Base-by-base conservation (phyloP, 768 basidiomycete genomes). In the Thelephora ganbajun region DNA sequence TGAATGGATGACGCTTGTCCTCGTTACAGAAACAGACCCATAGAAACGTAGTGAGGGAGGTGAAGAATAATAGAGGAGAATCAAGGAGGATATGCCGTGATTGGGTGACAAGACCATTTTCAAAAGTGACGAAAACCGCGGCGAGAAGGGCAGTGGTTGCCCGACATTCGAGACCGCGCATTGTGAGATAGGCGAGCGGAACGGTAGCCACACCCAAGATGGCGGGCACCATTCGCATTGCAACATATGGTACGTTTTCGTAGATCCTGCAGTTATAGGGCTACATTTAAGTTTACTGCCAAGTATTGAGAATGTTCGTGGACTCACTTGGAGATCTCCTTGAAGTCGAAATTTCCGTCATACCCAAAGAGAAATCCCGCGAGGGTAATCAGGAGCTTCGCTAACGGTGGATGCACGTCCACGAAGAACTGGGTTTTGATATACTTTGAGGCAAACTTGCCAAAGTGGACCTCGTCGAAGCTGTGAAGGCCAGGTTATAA, bases 381-480 rank as follows among this genome's bases (percentile, higher is more conserved):
- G 33, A 97, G 72, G 0, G 94, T 97, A 55, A 99, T 92, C 46
- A 99, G 70, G 22, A 99, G 72, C 58, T 98, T 99, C 6, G 96
- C 96, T 14, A 99, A 70, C 3, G 96, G 96, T 0, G 96, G 96
- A 59, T 99, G 96, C 2, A 99, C 94, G 61, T 99, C 96, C 58
- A 86, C 83, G 57, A 85, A 91, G 63, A 89, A 92, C 53, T 80
- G 75, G 35, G 84, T 82, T 69, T 88, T 88, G 72, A 97, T 87
- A 60, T 98, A 98, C 59, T 86, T 87, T 43, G 77, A 73, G 5
- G 94, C 91, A 59, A 98, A 98, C 63, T 96, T 96, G 51, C 94
- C 94, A 62, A 98, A 98, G 62, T 98, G 94, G 0, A 97, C 94
- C 63, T 98, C 94, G 61, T 98, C 94, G 63, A 98, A 98, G 37